Conservation (phyloP, 2,329 filamentous ascomycete species). For the Aspergillus uvarum region DNA sequence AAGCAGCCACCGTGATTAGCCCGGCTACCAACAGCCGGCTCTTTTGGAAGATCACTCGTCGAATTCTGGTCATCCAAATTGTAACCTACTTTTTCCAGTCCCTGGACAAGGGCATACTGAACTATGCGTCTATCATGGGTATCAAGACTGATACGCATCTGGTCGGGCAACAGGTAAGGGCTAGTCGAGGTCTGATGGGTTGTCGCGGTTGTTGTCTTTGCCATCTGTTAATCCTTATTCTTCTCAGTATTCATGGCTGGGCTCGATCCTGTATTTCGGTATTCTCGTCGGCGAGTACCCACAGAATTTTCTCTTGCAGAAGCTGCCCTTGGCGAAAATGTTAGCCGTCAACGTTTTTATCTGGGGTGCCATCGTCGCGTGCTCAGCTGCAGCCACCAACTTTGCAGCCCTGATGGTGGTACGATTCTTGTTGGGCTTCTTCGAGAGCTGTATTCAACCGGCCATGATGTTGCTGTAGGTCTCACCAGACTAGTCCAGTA, state of each 20-base stretch:
- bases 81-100: conserved; percentile 25
- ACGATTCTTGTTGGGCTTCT: conserved; percentile 14
- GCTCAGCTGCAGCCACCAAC: conserved; percentile 48
- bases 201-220: too few species aligned
- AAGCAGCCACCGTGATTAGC: conserved; percentile 12
- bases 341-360: conserved; percentile 50
- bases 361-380: conserved; percentile 51
- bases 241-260: conserved; percentile 51
- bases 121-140: conserved; percentile 27
- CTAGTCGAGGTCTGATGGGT: too few species aligned
- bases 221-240: too few species aligned
- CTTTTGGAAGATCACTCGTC: conserved; percentile 20
- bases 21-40: conserved; percentile 19
- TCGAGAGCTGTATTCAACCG: conserved; percentile 4
- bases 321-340: conserved; percentile 51
- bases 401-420: conserved; percentile 27
- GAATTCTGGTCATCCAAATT: conserved; percentile 18
- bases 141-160: conserved; percentile 35
- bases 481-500: background rate
- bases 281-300: conserved; percentile 55
- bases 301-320: conserved; percentile 50
- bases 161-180: conserved; percentile 39
- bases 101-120: conserved; percentile 24
- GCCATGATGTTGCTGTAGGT: conserved; percentile 51
- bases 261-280: conserved; percentile 51